Conservation (phyloP, 345 rosid genomes). For the Fremontodendron californicum region DNA sequence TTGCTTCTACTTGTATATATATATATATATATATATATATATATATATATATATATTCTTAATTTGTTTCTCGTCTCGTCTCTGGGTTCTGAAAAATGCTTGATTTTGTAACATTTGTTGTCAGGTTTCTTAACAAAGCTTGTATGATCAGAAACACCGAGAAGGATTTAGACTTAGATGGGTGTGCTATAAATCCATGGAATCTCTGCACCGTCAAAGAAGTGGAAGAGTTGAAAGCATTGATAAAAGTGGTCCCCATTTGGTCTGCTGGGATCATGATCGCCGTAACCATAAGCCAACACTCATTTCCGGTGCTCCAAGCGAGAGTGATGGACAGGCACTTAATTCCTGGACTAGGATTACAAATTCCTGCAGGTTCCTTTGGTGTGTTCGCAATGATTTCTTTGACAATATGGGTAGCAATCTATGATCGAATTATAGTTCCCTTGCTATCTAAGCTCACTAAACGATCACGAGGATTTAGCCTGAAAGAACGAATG, state of each 20-base stretch:
- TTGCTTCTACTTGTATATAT: too few relatives aligned
- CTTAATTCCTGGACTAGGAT: conserved; percentile 10
- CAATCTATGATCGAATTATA: conserved; percentile 35
- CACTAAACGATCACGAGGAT: conserved; percentile 31
- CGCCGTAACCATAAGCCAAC: conserved; percentile 42
- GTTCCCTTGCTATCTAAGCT: conserved; percentile 32
- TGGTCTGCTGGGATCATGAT: conserved; percentile 49
- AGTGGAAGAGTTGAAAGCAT: conserved; percentile 56
- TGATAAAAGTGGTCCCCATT: conserved; percentile 48
- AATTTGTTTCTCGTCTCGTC: too few relatives aligned
- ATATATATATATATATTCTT: not conserved
- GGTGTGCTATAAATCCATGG: conserved; percentile 35
- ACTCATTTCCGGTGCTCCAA: conserved; percentile 41
- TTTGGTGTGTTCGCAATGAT: conserved; percentile 32
- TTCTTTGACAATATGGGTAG: conserved; percentile 42
- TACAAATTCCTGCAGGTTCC: conserved; percentile 41
- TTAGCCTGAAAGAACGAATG: conserved; percentile 39
- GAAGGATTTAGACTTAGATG: conserved; percentile 34
- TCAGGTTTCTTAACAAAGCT: conserved; percentile 33
- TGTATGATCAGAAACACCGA: conserved; percentile 37
- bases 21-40: too few relatives aligned
- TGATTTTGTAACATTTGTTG: not conserved
- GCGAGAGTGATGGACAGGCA: conserved; percentile 43
- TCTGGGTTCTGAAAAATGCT: not conserved
- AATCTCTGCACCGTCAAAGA: conserved; percentile 45